phyloP scores from a whole-genome alignment of 2,329 filamentous ascomycete species.

The Diplodia scrobiculata region DNA sequence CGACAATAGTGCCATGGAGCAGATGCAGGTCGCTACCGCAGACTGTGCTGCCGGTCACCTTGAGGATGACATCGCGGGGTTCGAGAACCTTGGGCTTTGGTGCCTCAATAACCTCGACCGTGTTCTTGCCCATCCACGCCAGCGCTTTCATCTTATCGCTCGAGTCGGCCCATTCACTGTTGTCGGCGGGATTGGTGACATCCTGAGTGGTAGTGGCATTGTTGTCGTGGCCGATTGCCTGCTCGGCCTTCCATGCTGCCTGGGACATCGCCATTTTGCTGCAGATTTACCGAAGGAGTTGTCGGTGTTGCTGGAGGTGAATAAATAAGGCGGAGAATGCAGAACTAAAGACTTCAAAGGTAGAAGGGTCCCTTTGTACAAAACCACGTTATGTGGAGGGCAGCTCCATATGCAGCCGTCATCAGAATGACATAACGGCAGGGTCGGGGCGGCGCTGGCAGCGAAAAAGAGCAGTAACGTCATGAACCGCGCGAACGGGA shows the following conservation, averaged over 20 bases:
- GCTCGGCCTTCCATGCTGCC: constrained; percentile 68
- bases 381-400: no score
- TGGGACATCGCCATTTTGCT: constrained; percentile 61
- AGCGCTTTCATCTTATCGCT: constrained; percentile 75
- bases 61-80: constrained; percentile 74
- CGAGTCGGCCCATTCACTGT: constrained; percentile 33
- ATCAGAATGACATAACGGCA: constrained; percentile 14
- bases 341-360: no score
- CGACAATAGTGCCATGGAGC: constrained; percentile 52
- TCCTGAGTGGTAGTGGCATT: constrained; percentile 69
- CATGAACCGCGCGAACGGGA: constrained; percentile 24
- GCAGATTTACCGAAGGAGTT: not conserved
- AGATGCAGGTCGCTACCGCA: constrained; percentile 65
- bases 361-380: no score
- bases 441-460: no score
- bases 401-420: constrained; percentile 4
- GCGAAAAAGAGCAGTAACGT: constrained; percentile 1
- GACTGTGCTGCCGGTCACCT: constrained; percentile 68
- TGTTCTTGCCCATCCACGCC: constrained; percentile 76
- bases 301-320: not conserved
- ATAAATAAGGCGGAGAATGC: not conserved
- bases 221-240: constrained; percentile 66
- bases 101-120: constrained; percentile 68
- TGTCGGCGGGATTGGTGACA: constrained; percentile 52
- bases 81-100: constrained; percentile 74